Conservation (phyloP, 345 rosid genomes). For the Salix arbutifolia region DNA sequence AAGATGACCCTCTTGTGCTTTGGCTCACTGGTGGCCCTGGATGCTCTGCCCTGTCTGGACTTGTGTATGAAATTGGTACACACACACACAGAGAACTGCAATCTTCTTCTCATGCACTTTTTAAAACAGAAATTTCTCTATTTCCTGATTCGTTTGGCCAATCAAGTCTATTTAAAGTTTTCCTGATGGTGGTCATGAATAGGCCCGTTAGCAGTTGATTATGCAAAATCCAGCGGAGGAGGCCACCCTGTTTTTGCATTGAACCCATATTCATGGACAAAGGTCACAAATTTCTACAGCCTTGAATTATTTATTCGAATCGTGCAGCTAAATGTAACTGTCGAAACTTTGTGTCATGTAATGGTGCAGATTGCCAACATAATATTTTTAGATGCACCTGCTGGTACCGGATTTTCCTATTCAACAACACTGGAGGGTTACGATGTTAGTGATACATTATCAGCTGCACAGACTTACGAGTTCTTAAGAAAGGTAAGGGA, state of each 20-base stretch:
- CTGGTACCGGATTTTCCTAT: slow-evolving; percentile 41
- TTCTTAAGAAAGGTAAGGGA: slow-evolving; percentile 33
- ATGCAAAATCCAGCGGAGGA: slow-evolving; percentile 15
- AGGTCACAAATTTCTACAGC: neutral
- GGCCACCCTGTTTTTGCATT: slow-evolving; percentile 8
- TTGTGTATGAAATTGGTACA: slow-evolving; percentile 31
- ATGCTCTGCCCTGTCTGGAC: slow-evolving; percentile 33
- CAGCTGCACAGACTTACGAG: slow-evolving; percentile 4
- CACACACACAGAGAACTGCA: neutral
- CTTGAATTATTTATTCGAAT: neutral
- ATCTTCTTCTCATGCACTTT: neutral
- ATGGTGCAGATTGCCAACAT: slow-evolving; percentile 9
- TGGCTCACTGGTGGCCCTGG: slow-evolving; percentile 45
- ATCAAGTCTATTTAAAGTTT: neutral
- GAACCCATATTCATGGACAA: slow-evolving; percentile 10
- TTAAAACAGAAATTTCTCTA: neutral
- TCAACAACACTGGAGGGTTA: slow-evolving; percentile 18
- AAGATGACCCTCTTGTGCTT: slow-evolving; percentile 33
- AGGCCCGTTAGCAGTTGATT: slow-evolving; percentile 27
- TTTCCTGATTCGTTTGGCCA: neutral
- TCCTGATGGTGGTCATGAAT: neutral
- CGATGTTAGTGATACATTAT: slow-evolving; percentile 7
- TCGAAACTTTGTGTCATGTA: neutral
- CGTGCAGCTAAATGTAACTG: neutral
- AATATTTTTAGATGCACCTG: slow-evolving; percentile 33